Conservation (phyloP, 192 early-diverging fungal genomes). For the Backusella macrospora region DNA sequence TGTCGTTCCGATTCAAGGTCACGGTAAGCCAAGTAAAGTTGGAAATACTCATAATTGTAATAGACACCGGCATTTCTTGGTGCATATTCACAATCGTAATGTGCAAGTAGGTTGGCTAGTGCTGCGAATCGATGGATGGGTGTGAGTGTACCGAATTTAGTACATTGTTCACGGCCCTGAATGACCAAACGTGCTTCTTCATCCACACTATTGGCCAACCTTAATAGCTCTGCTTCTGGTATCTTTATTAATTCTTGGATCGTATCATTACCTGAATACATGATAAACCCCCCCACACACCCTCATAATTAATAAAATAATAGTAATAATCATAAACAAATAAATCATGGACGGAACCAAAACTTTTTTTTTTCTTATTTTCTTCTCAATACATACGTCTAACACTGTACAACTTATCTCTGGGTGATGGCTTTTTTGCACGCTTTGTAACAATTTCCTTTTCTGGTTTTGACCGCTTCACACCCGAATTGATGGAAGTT, state of each 20-base stretch:
- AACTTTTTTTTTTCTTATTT: neutral
- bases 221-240: constrained; percentile 25
- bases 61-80: constrained; percentile 41
- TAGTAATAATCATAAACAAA: too few relatives aligned
- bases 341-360: too few relatives aligned
- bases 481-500: neutral
- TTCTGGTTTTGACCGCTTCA: neutral
- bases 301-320: too few relatives aligned
- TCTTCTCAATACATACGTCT: constrained; percentile 18
- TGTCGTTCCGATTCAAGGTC: constrained; percentile 30
- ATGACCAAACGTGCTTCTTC: constrained; percentile 18
- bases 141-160: constrained; percentile 17
- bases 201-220: constrained; percentile 22
- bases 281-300: too few relatives aligned
- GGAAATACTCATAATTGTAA: constrained; percentile 40
- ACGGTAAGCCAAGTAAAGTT: constrained; percentile 36
- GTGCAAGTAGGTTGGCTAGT: constrained; percentile 34
- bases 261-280: constrained; percentile 8
- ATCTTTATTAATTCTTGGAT: constrained; percentile 32
- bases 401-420: constrained; percentile 30
- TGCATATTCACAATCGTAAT: constrained; percentile 40
- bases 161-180: constrained; percentile 24
- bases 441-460: constrained; percentile 1
- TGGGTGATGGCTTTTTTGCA: constrained; percentile 21
- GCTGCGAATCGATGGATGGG: constrained; percentile 33